phyloP scores from a whole-genome alignment of 2,329 filamentous ascomycete species.

The Fusarium sp. region DNA sequence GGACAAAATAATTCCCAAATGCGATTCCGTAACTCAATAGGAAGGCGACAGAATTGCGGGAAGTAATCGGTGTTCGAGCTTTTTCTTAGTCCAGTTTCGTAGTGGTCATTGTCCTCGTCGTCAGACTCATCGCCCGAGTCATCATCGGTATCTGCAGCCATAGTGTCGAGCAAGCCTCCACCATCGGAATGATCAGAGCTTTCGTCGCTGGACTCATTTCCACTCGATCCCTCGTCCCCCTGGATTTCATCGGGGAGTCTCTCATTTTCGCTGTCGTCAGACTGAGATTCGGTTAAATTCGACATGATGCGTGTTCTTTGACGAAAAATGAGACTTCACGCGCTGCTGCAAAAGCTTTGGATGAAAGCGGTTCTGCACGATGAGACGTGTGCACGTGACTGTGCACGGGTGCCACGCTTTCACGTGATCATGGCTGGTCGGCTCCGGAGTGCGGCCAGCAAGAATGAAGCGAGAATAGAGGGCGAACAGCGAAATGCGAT shows the following conservation, averaged over 20 bases:
- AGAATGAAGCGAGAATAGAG: too few species aligned
- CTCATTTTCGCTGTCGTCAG: slow-evolving; percentile 15
- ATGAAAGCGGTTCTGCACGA: slow-evolving; percentile 3
- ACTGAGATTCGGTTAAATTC: slow-evolving; percentile 28
- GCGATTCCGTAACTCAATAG: slow-evolving; percentile 50
- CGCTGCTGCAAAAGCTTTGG: slow-evolving; percentile 13
- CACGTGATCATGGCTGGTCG: slow-evolving; percentile 15
- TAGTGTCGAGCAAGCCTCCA: slow-evolving; percentile 43
- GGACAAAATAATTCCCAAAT: slow-evolving; percentile 54
- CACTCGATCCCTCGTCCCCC: neutral
- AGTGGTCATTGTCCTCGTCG: neutral
- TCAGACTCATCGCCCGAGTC: slow-evolving; percentile 36
- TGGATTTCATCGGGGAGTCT: neutral
- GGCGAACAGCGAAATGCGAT: neutral
- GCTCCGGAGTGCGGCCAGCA: neutral
- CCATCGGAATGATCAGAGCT: slow-evolving; percentile 41
- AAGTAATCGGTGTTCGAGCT: slow-evolving; percentile 28
- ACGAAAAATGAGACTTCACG: slow-evolving; percentile 4
- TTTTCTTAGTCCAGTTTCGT: neutral
- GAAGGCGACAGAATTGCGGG: slow-evolving; percentile 48
- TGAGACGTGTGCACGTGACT: slow-evolving; percentile 16
- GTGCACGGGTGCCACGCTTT: accelerated
- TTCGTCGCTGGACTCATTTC: slow-evolving; percentile 26
- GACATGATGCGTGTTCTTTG: slow-evolving; percentile 3
- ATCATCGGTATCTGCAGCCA: slow-evolving; percentile 45